A percentile compares a stretch with the other conserved stretches of the same genome.
These are phyloP conservation scores for Butyriboletus pseudospeciosus DNA, from an alignment of 1,284 basidiomycete genomes.

Conservation along the genomic window DNA sequence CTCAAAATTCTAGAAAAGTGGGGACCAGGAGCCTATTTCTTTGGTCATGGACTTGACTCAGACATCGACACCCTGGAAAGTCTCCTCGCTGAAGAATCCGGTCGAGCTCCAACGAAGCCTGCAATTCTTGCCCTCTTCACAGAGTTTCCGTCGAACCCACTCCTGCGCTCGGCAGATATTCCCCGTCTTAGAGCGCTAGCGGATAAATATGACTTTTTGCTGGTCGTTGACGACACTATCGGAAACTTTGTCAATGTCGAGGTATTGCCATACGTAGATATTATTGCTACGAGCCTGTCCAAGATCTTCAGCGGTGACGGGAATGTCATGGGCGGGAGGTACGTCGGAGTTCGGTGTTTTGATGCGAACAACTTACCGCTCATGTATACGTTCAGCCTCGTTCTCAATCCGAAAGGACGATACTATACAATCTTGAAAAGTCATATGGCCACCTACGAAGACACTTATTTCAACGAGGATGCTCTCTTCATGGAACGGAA, in stretches of 20 bases:
- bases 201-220: constrained; percentile 83
- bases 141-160: constrained; percentile 93
- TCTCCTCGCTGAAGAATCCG: constrained; percentile 51
- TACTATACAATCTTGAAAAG: constrained; percentile 66
- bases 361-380: background rate
- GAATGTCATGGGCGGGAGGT: constrained; percentile 99
- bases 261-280: constrained; percentile 84
- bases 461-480: constrained; percentile 88
- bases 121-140: constrained; percentile 69
- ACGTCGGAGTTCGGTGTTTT: constrained; percentile 22
- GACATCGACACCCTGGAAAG: constrained; percentile 75
- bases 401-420: constrained; percentile 76
- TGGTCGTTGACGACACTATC: constrained; percentile 94
- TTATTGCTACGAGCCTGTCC: constrained; percentile 90
- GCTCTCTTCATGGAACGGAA: constrained; percentile 98
- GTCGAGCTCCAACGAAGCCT: constrained; percentile 39
- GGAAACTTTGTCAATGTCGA: constrained; percentile 97
- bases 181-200: constrained; percentile 76
- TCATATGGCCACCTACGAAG: constrained; percentile 72
- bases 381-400: constrained; percentile 44
- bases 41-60: constrained; percentile 74
- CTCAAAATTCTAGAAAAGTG: constrained; percentile 95
- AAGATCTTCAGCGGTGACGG: constrained; percentile 95
- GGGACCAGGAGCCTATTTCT: constrained; percentile 92
- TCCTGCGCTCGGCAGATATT: constrained; percentile 82